Evolutionary conservation across 1,139 yeast genomes (phyloP).

Genomic region (Pichia sp.): DNA sequence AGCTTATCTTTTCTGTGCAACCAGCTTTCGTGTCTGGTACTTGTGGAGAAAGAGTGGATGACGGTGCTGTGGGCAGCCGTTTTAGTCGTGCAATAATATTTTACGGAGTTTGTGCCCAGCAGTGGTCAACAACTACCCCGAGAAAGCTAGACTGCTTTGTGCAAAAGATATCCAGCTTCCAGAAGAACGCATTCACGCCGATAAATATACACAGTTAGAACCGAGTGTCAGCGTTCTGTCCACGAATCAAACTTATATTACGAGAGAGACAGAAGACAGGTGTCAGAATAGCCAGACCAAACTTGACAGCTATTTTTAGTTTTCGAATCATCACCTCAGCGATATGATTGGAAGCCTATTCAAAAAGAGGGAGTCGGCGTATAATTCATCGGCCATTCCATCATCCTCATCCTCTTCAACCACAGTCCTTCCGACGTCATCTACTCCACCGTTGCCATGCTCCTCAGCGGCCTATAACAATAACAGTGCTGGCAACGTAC

Average conservation of each 20-base stretch:
- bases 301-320: not conserved
- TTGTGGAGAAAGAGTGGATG: not conserved
- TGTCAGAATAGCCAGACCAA: not conserved
- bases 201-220: not conserved
- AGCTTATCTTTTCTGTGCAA: not conserved
- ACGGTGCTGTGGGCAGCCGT: not conserved
- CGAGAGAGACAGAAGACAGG: not conserved
- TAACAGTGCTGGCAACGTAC: not conserved
- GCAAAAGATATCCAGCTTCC: not conserved
- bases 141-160: not conserved
- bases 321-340: not conserved
- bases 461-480: not conserved
- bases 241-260: not conserved
- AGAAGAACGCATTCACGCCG: not conserved
- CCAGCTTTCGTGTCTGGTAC: not conserved
- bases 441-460: not conserved
- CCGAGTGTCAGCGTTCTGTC: not conserved
- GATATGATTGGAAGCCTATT: conserved; percentile 16
- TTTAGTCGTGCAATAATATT: not conserved
- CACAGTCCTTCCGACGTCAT: not conserved
- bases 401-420: not conserved
- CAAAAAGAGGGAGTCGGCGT: conserved; percentile 7
- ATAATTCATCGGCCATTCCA: not conserved
- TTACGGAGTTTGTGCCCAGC: not conserved
- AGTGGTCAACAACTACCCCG: not conserved